phyloP scores from a whole-genome alignment of 495 filamentous ascomycete species.

The Lophiostoma macrostomum region DNA sequence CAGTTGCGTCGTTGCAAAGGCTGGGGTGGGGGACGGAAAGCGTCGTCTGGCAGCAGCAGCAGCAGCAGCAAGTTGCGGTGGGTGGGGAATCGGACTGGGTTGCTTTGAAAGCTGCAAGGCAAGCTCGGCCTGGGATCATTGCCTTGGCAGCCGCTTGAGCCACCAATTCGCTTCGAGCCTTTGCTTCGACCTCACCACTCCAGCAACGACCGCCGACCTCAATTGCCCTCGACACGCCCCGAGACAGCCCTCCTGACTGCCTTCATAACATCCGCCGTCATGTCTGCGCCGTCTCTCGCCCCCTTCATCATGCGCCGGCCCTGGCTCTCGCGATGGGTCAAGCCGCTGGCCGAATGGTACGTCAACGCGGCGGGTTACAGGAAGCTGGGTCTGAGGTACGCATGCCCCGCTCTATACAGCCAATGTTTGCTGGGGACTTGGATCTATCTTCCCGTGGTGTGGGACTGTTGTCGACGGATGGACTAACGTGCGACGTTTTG shows the following conservation, averaged over 20 bases:
- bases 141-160: slow-evolving; percentile 13
- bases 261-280: slow-evolving; percentile 44
- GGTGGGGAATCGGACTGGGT: not conserved
- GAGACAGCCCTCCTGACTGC: slow-evolving; percentile 1
- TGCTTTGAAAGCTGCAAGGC: slow-evolving; percentile 12
- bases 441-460: not conserved
- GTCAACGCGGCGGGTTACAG: slow-evolving; percentile 82
- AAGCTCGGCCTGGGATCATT: slow-evolving; percentile 7
- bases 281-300: slow-evolving; percentile 71
- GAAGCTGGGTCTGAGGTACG: slow-evolving; percentile 85
- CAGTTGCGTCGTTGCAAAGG: no score
- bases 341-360: slow-evolving; percentile 81
- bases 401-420: not conserved
- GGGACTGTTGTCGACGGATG: slow-evolving; percentile 6
- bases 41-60: not conserved
- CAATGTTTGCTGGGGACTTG: not conserved
- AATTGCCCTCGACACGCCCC: slow-evolving; percentile 11
- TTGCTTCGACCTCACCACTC: slow-evolving; percentile 18
- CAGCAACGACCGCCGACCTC: slow-evolving; percentile 1
- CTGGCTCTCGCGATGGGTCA: slow-evolving; percentile 74
- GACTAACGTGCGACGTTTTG: slow-evolving; percentile 18
- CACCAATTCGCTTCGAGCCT: slow-evolving; percentile 22
- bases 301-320: slow-evolving; percentile 74
- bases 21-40: not conserved
- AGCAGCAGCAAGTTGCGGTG: not conserved